phyloP scores from a whole-genome alignment of 495 filamentous ascomycete genomes.

The Penicillium dipodomyicola region DNA sequence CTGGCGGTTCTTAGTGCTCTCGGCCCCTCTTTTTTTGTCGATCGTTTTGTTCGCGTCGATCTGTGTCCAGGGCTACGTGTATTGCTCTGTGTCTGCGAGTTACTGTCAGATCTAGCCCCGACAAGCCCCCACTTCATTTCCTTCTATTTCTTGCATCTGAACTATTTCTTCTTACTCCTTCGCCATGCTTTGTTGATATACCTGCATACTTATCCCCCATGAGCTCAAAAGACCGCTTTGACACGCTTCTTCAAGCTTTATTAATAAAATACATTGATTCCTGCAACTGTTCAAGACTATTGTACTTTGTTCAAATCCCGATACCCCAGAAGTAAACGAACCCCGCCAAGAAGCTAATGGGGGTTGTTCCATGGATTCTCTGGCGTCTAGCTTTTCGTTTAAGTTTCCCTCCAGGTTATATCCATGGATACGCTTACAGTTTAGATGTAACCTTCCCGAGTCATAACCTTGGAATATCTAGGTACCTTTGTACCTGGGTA shows the following conservation, averaged over 20 bases:
- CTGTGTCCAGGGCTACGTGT: neutral
- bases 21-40: constrained; percentile 9
- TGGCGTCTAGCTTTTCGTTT: neutral
- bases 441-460: neutral
- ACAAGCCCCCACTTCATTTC: neutral
- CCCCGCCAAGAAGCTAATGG: neutral
- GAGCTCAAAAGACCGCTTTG: constrained; percentile 14
- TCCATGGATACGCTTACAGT: too few relatives aligned
- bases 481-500: too few relatives aligned
- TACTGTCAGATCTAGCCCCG: constrained; percentile 16
- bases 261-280: constrained; percentile 2
- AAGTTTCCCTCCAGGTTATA: neutral
- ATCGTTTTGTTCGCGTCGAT: constrained; percentile 22
- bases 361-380: neutral
- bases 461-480: neutral
- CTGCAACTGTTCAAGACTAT: neutral
- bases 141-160: constrained; percentile 6
- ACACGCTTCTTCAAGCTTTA: constrained; percentile 10
- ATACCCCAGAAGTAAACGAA: neutral
- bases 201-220: constrained; percentile 5
- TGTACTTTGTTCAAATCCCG: neutral
- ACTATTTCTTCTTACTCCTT: neutral
- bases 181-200: constrained; percentile 8
- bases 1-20: neutral
- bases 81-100: neutral